A percentile compares a stretch with the other conserved stretches of the same genome.
Conservation (phyloP, 371 early-diverging fungal genomes). For the Haplosporangium sp. region DNA sequence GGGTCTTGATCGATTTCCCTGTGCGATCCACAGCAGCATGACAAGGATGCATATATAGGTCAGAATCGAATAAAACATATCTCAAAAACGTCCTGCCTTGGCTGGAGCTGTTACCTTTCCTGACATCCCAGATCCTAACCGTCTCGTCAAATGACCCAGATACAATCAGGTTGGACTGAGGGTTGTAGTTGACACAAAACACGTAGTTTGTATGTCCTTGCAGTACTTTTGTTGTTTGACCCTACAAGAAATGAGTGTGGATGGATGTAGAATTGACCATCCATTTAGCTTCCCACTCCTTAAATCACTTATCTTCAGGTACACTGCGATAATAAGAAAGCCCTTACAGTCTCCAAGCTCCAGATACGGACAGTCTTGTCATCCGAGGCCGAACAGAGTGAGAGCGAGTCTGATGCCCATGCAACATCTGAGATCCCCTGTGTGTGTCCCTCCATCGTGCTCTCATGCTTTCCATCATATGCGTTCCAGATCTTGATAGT, state of each 20-base stretch:
- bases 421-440: constrained; percentile 96
- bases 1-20: constrained; percentile 88
- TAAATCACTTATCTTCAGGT: neutral
- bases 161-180: constrained; percentile 92
- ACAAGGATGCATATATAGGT: too few species aligned
- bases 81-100: too few species aligned
- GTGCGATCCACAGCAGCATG: neutral
- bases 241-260: constrained; percentile 56
- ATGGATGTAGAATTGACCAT: neutral
- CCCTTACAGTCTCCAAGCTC: constrained; percentile 76
- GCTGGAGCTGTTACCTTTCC: constrained; percentile 68
- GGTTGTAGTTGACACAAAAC: constrained; percentile 97
- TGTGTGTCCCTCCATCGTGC: constrained; percentile 91
- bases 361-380: constrained; percentile 95
- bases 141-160: constrained; percentile 98
- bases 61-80: too few species aligned
- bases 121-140: constrained; percentile 97
- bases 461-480: constrained; percentile 83
- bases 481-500: constrained; percentile 96
- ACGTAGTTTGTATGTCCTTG: constrained; percentile 96
- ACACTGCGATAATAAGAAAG: neutral
- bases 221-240: constrained; percentile 81
- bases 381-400: constrained; percentile 93
- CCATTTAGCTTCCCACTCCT: too few species aligned
- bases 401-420: constrained; percentile 94